These are phyloP conservation scores for Acacia crassicarpa DNA, from an alignment of 306 rosid species.

Conservation along the genomic window DNA sequence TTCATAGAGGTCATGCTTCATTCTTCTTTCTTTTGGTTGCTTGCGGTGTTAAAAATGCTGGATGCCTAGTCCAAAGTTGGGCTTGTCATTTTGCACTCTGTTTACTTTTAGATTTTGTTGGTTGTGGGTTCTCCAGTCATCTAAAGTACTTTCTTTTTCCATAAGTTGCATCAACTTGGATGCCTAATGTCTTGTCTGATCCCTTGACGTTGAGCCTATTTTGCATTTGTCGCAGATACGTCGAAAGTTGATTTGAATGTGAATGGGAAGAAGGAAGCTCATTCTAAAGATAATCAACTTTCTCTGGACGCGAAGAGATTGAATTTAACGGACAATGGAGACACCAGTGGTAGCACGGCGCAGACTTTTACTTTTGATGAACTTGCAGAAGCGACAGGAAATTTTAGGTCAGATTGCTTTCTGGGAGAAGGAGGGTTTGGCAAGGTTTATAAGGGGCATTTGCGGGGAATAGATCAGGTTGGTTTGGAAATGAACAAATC, in stretches of 20 bases:
- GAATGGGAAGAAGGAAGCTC: constrained; percentile 45
- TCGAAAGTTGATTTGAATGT: constrained; percentile 48
- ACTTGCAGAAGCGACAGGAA: constrained; percentile 55
- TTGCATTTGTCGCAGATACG: constrained; percentile 41
- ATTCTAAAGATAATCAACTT: constrained; percentile 63
- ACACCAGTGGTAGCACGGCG: constrained; percentile 42
- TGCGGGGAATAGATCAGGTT: constrained; percentile 66
- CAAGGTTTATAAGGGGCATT: constrained; percentile 69
- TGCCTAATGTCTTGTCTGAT: constrained; percentile 23
- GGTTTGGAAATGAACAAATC: not conserved
- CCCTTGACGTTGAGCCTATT: constrained; percentile 26
- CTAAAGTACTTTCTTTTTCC: constrained; percentile 11
- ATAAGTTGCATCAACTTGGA: constrained; percentile 5
- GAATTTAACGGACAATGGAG: constrained; percentile 59
- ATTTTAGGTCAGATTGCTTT: constrained; percentile 62
- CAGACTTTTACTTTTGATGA: constrained; percentile 62
- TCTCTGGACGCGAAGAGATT: constrained; percentile 64
- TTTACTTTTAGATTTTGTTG: constrained; percentile 32
- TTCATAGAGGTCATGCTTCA: not conserved
- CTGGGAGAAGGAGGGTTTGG: constrained; percentile 94
- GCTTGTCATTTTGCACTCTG: constrained; percentile 42
- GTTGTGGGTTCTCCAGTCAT: constrained; percentile 20
- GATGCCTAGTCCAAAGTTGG: constrained; percentile 30
- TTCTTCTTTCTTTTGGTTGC: not conserved
- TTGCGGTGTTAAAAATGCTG: constrained; percentile 35